A percentile compares a stretch with the other conserved stretches of the same genome.
Conservation (phyloP, 805 yeast genomes). For the Monosporozyma unispora region DNA sequence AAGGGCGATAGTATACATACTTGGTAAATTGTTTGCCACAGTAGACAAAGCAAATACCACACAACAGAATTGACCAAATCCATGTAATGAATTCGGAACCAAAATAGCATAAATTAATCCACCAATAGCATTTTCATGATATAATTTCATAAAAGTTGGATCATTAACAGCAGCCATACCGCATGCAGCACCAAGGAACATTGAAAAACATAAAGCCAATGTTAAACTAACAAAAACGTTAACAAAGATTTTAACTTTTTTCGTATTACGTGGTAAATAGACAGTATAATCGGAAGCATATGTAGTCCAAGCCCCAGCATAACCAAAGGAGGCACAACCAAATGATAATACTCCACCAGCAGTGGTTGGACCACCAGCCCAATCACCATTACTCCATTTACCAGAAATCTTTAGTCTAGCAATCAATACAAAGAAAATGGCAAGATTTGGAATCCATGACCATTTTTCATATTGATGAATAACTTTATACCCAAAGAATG, state of each 20-base stretch:
- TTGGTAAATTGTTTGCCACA: conserved; percentile 5
- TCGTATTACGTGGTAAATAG: conserved; percentile 2
- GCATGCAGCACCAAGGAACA: conserved; percentile 5
- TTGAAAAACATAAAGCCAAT: conserved; percentile 2
- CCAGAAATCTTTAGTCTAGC: conserved; percentile 63
- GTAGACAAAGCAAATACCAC: conserved; percentile 5
- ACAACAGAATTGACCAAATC: conserved; percentile 6
- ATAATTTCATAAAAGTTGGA: conserved; percentile 1
- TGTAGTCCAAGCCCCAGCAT: conserved; percentile 5
- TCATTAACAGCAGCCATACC: conserved; percentile 4
- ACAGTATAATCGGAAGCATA: conserved; percentile 5
- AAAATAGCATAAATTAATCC: conserved; percentile 3
- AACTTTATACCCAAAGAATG: conserved; percentile 5
- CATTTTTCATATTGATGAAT: conserved; percentile 36
- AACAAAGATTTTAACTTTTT: neutral
- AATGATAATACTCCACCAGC: conserved; percentile 4
- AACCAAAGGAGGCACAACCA: conserved; percentile 5
- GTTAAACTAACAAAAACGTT: conserved; percentile 1
- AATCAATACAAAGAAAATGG: conserved; percentile 66
- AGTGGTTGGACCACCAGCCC: conserved; percentile 4
- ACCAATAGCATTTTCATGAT: conserved; percentile 2
- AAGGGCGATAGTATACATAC: conserved; percentile 5
- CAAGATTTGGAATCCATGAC: conserved; percentile 78
- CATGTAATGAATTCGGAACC: conserved; percentile 6
- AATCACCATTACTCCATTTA: conserved; percentile 29